These are phyloP conservation scores for Pulveroboletus sp. DNA, from an alignment of 768 basidiomycete genomes.

Conservation along the genomic window DNA sequence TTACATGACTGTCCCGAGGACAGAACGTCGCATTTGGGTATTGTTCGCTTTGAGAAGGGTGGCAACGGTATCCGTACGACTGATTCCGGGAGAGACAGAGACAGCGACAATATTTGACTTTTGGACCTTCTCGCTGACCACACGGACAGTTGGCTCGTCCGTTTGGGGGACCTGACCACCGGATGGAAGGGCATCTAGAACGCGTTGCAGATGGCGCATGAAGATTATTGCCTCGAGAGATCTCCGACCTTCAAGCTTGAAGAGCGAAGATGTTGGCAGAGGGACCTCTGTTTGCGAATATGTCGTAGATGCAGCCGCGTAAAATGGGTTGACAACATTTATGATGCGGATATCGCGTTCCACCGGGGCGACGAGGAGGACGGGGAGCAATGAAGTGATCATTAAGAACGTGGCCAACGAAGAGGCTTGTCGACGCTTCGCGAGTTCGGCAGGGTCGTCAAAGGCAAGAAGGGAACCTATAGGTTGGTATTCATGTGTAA, in stretches of 20 bases:
- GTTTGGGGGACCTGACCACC: conserved; percentile 49
- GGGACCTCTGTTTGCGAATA: conserved; percentile 31
- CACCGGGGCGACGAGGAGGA: conserved; percentile 74
- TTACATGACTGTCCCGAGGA: conserved; percentile 48
- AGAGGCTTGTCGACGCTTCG: conserved; percentile 40
- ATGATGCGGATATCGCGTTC: conserved; percentile 91
- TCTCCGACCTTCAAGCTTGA: conserved; percentile 61
- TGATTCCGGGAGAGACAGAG: conserved; percentile 72
- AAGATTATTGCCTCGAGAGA: conserved; percentile 60
- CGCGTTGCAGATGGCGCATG: conserved; percentile 77
- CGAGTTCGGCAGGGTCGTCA: conserved; percentile 30
- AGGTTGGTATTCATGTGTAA: conserved; percentile 71
- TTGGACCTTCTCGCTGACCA: conserved; percentile 42
- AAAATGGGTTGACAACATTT: conserved; percentile 83
- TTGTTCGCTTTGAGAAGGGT: conserved; percentile 32
- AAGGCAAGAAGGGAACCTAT: conserved; percentile 46
- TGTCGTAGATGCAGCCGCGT: conserved; percentile 66
- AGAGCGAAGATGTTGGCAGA: conserved; percentile 29
- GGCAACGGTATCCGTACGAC: conserved; percentile 64
- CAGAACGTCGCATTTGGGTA: conserved; percentile 36
- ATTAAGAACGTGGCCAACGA: conserved; percentile 76
- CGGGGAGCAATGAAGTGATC: conserved; percentile 73
- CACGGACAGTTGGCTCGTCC: conserved; percentile 30
- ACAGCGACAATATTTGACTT: conserved; percentile 74
- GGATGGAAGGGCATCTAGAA: conserved; percentile 75